phyloP scores from a whole-genome alignment of 1,284 basidiomycete genomes.

The Ustilago trichophora region DNA sequence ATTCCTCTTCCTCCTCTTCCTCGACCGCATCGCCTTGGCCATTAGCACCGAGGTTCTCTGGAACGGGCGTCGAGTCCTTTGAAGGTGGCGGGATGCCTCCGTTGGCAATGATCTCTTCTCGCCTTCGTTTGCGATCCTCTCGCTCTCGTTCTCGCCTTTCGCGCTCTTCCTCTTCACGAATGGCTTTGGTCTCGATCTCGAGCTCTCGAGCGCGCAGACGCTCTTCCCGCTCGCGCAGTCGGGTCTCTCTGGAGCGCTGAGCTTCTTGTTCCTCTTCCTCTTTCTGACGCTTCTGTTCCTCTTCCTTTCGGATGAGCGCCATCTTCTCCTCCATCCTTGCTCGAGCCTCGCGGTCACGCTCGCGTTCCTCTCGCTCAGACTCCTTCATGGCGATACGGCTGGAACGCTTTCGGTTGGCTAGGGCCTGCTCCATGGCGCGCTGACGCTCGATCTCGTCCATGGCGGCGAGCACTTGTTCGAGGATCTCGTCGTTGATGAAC shows the following conservation, averaged over 20 bases:
- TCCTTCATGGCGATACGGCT: conserved; percentile 77
- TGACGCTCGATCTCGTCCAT: conserved; percentile 68
- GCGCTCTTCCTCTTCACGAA: conserved; percentile 57
- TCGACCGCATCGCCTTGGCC: conserved; percentile 2
- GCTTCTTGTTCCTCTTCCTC: conserved; percentile 68
- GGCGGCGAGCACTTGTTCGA: conserved; percentile 73
- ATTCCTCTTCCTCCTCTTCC: conserved; percentile 72
- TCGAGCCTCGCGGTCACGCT: conserved; percentile 67
- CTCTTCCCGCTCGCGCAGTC: conserved; percentile 68
- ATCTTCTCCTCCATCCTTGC: conserved; percentile 68
- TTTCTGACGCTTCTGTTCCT: conserved; percentile 71
- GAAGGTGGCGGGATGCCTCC: conserved; percentile 42
- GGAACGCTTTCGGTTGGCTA: conserved; percentile 81
- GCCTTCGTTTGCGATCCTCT: conserved; percentile 72
- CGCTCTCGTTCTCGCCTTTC: conserved; percentile 48
- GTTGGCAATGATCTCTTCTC: conserved; percentile 72
- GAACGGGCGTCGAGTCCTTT: conserved; percentile 33
- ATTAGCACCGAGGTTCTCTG: conserved; percentile 8
- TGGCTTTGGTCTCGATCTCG: conserved; percentile 55
- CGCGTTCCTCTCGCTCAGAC: conserved; percentile 72
- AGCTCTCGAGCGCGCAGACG: conserved; percentile 65
- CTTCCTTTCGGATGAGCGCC: conserved; percentile 69
- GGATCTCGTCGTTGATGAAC: conserved; percentile 73
- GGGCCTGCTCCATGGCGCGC: conserved; percentile 73
- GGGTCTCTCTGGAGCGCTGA: conserved; percentile 67